Percentiles rank a stretch among this genome's conserved stretches.
Evolutionary conservation across 306 rosid genomes (phyloP).

Genomic region (Corylus americana): DNA sequence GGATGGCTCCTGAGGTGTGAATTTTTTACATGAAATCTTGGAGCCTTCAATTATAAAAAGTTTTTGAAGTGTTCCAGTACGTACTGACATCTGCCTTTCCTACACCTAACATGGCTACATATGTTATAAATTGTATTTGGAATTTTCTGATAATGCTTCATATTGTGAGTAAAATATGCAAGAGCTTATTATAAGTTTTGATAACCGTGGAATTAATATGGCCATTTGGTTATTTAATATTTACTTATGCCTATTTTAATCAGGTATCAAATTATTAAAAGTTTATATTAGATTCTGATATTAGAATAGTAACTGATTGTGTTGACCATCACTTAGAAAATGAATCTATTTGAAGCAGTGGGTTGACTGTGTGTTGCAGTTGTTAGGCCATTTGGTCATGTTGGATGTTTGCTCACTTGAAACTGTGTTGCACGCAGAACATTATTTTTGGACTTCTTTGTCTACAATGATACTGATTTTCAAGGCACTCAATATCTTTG

Average conservation of each 20-base stretch:
- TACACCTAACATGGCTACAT: not conserved
- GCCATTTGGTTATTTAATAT: not conserved
- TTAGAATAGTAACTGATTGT: not conserved
- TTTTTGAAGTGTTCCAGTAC: slow-evolving; percentile 23
- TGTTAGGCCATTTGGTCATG: not conserved
- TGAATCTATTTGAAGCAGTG: not conserved
- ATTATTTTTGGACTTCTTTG: not conserved
- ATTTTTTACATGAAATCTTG: slow-evolving; percentile 3
- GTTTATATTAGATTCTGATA: not conserved
- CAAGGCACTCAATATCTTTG: not conserved
- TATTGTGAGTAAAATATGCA: not conserved
- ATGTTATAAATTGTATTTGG: slow-evolving; percentile 1
- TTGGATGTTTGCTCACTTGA: not conserved
- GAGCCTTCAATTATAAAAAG: not conserved
- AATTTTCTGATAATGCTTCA: not conserved
- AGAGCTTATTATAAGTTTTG: not conserved
- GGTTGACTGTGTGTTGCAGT: not conserved
- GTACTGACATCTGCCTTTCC: slow-evolving; percentile 23
- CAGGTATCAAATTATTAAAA: not conserved
- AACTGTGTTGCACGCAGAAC: not conserved
- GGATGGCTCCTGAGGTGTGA: slow-evolving; percentile 99
- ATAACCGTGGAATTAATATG: not conserved
- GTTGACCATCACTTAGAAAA: not conserved
- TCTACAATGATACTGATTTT: not conserved
- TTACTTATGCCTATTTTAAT: not conserved